Base-by-base conservation (phyloP, 345 rosid species). In the Anastatica hierochuntica region DNA sequence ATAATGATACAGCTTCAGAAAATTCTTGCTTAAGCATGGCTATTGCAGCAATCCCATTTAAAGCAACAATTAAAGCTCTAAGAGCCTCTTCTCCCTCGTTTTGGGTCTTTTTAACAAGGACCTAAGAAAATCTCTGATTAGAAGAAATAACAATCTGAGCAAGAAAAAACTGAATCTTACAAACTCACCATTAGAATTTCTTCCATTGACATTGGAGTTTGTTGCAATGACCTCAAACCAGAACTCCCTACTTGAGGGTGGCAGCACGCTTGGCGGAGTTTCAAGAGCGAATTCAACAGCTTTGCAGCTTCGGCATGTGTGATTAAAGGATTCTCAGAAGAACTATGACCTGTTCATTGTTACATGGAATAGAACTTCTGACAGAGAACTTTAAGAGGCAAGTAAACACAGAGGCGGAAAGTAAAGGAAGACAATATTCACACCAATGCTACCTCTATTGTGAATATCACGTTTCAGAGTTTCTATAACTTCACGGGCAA, bases 211-310 rank as follows among this genome's bases (percentile, higher is more conserved):
- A 90, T 87, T 53, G 98, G 98, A 10, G 85, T 63, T 48, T 90
- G 96, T 45, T 90, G 98, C 74, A 87, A 58, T 55, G 98, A 78
- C 45, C 92, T 95, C 61, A 90, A 50, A 41, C 98, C 96, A 56
- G 85, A 90, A 61, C 92, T 87, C 68, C 98, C 98, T 12, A 90
- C 96, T 87, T 90, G 98, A 58, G 98, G 98, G 60, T 90, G 96
- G 73, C 98, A 90, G 69, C 98, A 90, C 65, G 98, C 98, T 66
- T 90, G 98, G 34, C 98, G 98, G 76, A 90, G 90, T 72, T 87
- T 90, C 80, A 90, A 76, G 60, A 90, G 96, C 1, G 98, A 84
- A 56, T 76, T 84, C 64, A 90, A 68, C 59, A 90, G 74, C 74
- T 90, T 87, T 57, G 78, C 84, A 67, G 98, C 89, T 52, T 87